Evolutionary conservation across 2,329 filamentous ascomycete species (phyloP), one percentile per base, ranked within the genome.

Genomic region (Helotiales sp.): DNA sequence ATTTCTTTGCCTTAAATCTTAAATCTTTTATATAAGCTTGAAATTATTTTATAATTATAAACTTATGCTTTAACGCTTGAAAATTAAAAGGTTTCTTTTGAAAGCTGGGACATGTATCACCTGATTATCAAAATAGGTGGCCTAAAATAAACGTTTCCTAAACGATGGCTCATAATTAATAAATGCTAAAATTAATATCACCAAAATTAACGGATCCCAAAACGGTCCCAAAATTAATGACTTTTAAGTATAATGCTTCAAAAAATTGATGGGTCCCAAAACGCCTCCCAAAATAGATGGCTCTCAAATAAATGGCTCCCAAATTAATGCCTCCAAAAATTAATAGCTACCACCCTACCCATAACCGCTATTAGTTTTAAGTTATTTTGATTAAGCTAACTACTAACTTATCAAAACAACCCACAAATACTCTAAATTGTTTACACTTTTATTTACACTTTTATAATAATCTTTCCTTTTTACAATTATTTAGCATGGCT

Each of bases 1-100:
- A 59, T 34, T 57, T 55, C 47, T 68, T 57, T 20, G 28, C 47
- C 62, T 65, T 26, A 28, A 65, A 45, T 49, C 60, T 63, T 55
- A 24, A 55, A 20, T 55, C 50, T 55, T 55, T 24, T 4, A 55
- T 3, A 30, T 28, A 15, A 55, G 50, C 24, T 55, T 28, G 8
- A 55, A 24, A 55, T 6, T 55, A 4, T 55, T 55, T 55, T 24
- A 55, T 55, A 6, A n/a, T n/a, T n/a, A n/a, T n/a, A n/a, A n/a
- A n/a, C n/a, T n/a, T n/a, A n/a, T n/a, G n/a, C n/a, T n/a, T n/a
- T n/a, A n/a, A n/a, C n/a, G n/a, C n/a, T n/a, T n/a, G n/a, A n/a
- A n/a, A n/a, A n/a, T n/a, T n/a, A n/a, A n/a, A n/a, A n/a, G n/a
- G n/a, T n/a, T n/a, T n/a, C n/a, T n/a, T n/a, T n/a, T n/a, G n/a